phyloP scores from a whole-genome alignment of 257 asterid species.

The Solanum dulcamara region DNA sequence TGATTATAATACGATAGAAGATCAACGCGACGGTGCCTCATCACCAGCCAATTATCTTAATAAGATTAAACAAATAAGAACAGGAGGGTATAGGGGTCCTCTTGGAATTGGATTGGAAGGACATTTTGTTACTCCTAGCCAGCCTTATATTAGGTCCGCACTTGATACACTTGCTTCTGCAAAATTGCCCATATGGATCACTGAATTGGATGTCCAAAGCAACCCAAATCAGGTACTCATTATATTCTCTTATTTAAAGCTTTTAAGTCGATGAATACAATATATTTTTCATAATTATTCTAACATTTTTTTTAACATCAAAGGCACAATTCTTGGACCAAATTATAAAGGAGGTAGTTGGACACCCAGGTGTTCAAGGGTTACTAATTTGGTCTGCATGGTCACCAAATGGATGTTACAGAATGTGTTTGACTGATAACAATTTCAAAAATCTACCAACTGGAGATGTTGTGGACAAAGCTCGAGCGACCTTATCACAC shows the following conservation, averaged over 20 bases:
- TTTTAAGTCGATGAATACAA: neutral
- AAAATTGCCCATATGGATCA: conserved; percentile 52
- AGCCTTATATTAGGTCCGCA: conserved; percentile 28
- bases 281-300: neutral
- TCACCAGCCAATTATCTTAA: conserved; percentile 32
- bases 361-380: conserved; percentile 30
- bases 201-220: conserved; percentile 47
- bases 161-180: conserved; percentile 40
- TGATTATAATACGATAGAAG: conserved; percentile 51
- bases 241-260: neutral
- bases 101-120: conserved; percentile 27
- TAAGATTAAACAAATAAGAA: conserved; percentile 28
- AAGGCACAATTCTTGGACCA: conserved; percentile 28
- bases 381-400: conserved; percentile 43
- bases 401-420: conserved; percentile 39
- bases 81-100: conserved; percentile 22
- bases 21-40: conserved; percentile 18
- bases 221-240: conserved; percentile 32
- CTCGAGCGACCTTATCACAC: neutral
- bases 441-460: conserved; percentile 43
- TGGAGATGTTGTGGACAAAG: conserved; percentile 39
- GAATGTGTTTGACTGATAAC: conserved; percentile 54
- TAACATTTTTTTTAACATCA: conserved; percentile 1
- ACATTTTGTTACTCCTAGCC: conserved; percentile 31
- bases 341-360: conserved; percentile 31